Evolutionary conservation across 176 grass and related monocot genomes (phyloP).

Genomic region (sorghum (Sorghum bicolor)): Sorghum_bicolor_NCBIv3 NC_012872.2:69703001-69703500

Average conservation of each 20-base stretch:
- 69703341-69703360: not conserved
- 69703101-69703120: slow-evolving; percentile 88
- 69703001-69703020: slow-evolving; percentile 11
- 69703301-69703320: slow-evolving; percentile 1
- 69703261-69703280: not conserved
- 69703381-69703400: not conserved
- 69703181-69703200: not conserved
- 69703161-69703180: not conserved
- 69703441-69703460: not conserved
- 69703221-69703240: not conserved
- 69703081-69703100: slow-evolving; percentile 68
- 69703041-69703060: not conserved
- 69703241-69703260: not conserved
- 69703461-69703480: not conserved
- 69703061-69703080: not conserved
- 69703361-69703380: slow-evolving; percentile 10
- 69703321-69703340: not conserved
- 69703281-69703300: not conserved
- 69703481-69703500: slow-evolving; percentile 18
- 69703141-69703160: not conserved
- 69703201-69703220: not conserved
- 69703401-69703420: slow-evolving; percentile 4
- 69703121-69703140: slow-evolving; percentile 83
- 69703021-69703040: slow-evolving; percentile 1
- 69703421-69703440: not conserved